Base-by-base conservation (phyloP, 108 stramenopile genomes). In the Skeletonema potamos region DNA sequence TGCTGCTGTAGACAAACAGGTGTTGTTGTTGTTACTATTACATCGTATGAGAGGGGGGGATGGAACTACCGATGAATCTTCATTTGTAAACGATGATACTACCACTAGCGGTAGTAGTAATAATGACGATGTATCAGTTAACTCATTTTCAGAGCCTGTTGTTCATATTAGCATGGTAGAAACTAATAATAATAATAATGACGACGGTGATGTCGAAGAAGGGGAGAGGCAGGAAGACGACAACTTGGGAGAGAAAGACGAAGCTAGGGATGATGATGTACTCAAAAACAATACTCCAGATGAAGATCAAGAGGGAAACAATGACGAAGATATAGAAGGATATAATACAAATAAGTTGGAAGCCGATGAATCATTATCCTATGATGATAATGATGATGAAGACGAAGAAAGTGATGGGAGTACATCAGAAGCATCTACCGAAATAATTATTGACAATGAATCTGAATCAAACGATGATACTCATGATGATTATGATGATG, bases 1-100 rank as follows among this genome's bases (percentile, higher is more conserved):
- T 41, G 39, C 39, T 15, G 13, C 8, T 15, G 15, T 10, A n/a
- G 39, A n/a, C 15, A 15, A 13, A n/a, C 0, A 3, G 15, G 39
- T n/a, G n/a, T 15, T 44, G 27, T 18, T 70, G 26, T n/a, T n/a
- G n/a, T n/a, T n/a, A n/a, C n/a, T n/a, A n/a, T n/a, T n/a, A n/a
- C 26, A 46, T 18, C 27, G 59, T 17, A 17, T 70, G 39, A 61
- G 68, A 70, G 58, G 68, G 32, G 68, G 68, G 0, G 58, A 41
- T 70, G 68, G 11, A 48, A 13, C 30, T 4, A 29, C 17, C 27
- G 64, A 60, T 28, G 26, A 60, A 27, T 20, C 41, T 2, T 18
- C 41, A 0, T 39, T 17, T 4, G 68, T 60, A 28, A 30, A 10
- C 1, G 51, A 33, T 22, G 55, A 34, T 34, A 6, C 30, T 0